Evolutionary conservation across 139 green algal genomes (phyloP).

Genomic region (Auxenochlorella pyrenoidosa): DNA sequence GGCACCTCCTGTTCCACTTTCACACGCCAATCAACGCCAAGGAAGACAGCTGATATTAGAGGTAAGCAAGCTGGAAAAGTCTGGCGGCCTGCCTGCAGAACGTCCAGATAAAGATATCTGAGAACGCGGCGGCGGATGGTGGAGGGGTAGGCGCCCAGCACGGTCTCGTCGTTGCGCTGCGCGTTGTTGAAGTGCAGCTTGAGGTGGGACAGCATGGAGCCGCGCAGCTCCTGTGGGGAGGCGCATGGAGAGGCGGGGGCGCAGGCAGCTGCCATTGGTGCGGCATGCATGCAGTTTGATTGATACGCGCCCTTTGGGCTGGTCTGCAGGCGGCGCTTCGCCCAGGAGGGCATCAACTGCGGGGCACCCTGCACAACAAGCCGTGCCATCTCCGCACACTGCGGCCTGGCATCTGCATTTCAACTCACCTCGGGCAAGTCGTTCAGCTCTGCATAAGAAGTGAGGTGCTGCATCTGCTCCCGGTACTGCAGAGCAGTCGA

Average conservation of each 20-base stretch:
- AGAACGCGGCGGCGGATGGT: conserved; percentile 62
- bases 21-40: no score
- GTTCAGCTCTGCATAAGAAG: conserved; percentile 44
- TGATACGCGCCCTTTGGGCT: no score
- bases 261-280: no score
- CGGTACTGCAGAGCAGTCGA: conserved; percentile 48
- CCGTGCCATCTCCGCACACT: no score
- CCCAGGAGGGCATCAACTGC: no score
- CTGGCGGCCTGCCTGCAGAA: conserved; percentile 22
- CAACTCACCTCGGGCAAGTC: conserved; percentile 39
- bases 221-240: conserved; percentile 43
- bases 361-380: no score
- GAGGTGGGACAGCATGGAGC: conserved; percentile 73
- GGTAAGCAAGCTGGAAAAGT: background rate
- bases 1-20: no score
- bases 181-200: conserved; percentile 73
- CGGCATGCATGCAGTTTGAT: no score
- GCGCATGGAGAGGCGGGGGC: background rate
- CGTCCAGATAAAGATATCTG: conserved; percentile 61
- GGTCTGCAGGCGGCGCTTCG: no score
- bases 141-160: conserved; percentile 62
- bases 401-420: no score
- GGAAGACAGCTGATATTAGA: background rate
- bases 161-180: conserved; percentile 65
- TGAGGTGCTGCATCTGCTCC: conserved; percentile 52